Percentiles rank a stretch among this genome's conserved stretches.
phyloP scores from a whole-genome alignment of 176 grass and related monocot species.

The Elymus sibiricus region DNA sequence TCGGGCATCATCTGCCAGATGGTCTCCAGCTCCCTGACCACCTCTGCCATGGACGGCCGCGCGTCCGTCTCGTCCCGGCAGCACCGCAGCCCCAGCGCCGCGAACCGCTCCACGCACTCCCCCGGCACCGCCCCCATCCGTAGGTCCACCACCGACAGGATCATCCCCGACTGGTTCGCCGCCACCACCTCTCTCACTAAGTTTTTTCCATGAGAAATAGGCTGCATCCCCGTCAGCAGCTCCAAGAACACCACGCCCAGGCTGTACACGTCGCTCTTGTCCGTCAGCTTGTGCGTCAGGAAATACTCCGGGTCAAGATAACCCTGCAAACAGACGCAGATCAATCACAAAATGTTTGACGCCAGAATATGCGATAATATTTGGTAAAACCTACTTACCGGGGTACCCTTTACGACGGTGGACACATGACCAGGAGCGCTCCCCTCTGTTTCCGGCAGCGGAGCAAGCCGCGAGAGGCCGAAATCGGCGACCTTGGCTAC shows the following conservation, averaged over 20 bases:
- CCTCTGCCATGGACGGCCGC: too few species aligned
- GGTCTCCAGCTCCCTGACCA: too few species aligned
- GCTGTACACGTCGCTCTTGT: constrained; percentile 85
- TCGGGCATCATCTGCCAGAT: too few species aligned
- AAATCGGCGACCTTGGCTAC: constrained; percentile 79
- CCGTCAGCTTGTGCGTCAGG: constrained; percentile 43
- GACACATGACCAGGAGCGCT: constrained; percentile 54
- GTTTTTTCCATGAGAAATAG: too few species aligned
- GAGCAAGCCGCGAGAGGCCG: constrained; percentile 64
- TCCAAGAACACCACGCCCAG: constrained; percentile 70
- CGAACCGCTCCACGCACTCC: constrained; percentile 43
- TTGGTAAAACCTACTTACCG: constrained; percentile 31
- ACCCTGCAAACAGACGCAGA: too few species aligned
- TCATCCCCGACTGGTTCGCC: too few species aligned
- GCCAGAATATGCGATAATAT: too few species aligned
- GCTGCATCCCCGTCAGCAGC: constrained; percentile 48
- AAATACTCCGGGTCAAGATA: constrained; percentile 29
- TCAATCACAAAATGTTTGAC: too few species aligned
- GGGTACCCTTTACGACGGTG: constrained; percentile 71
- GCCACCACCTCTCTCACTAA: too few species aligned
- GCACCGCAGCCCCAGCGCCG: too few species aligned
- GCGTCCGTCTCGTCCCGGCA: too few species aligned
- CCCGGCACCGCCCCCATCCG: constrained; percentile 9
- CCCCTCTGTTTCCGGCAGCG: constrained; percentile 48
- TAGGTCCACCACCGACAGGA: too few species aligned